Percentiles rank a stretch among this genome's conserved stretches.
Conservation (phyloP, 352 stramenopile genomes). For the Phytophthora boehmeriae region DNA sequence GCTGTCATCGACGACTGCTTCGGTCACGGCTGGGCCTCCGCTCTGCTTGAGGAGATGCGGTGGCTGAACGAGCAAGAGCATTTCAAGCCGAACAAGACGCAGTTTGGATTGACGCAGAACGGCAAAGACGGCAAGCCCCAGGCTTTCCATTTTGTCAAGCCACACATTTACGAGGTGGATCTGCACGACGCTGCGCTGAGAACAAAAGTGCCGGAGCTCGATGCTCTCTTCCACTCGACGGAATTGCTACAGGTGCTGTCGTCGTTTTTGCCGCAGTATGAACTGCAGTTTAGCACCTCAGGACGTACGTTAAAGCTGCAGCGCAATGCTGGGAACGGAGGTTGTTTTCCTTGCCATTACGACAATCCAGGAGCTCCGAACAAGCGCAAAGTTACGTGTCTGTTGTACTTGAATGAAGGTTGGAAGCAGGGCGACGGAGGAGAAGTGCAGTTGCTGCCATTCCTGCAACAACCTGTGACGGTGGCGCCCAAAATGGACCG, state of each 20-base stretch:
- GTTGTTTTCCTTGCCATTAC: conserved; percentile 86
- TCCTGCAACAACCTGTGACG: conserved; percentile 59
- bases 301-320: conserved; percentile 80
- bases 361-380: conserved; percentile 83
- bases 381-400: conserved; percentile 77
- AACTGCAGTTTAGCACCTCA: conserved; percentile 62
- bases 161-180: conserved; percentile 86
- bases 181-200: conserved; percentile 68
- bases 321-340: conserved; percentile 71
- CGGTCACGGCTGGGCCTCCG: conserved; percentile 53
- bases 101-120: conserved; percentile 70
- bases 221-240: conserved; percentile 69
- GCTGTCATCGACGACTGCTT: conserved; percentile 78
- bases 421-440: conserved; percentile 73
- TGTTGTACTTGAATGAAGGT: conserved; percentile 80
- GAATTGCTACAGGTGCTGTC: conserved; percentile 55
- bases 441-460: conserved; percentile 80
- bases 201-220: conserved; percentile 61
- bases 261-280: conserved; percentile 57
- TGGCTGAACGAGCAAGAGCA: conserved; percentile 55
- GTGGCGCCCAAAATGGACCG: conserved; percentile 78
- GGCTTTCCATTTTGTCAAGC: conserved; percentile 74
- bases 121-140: conserved; percentile 26
- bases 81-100: conserved; percentile 83
- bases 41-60: conserved; percentile 69